A percentile compares a stretch with the other conserved stretches of the same genome.
Conservation (phyloP, 176 grass and related monocot genomes). For the Zoysia pacifica region DNA sequence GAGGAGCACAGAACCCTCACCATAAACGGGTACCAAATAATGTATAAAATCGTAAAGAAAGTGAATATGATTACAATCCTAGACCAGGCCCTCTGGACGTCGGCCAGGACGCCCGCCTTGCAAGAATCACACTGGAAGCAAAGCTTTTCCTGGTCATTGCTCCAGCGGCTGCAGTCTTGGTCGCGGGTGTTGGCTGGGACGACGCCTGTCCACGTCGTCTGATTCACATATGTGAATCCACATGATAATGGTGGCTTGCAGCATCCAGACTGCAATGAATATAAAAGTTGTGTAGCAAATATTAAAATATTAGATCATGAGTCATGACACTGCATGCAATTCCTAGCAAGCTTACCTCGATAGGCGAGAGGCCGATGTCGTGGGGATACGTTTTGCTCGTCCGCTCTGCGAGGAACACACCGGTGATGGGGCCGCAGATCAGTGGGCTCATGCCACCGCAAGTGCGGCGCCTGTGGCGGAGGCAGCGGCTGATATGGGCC, state of each 20-base stretch:
- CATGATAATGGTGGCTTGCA: conserved; percentile 67
- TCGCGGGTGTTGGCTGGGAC: neutral
- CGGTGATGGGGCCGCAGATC: conserved; percentile 35
- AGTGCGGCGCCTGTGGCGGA: conserved; percentile 10
- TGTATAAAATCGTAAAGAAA: no score
- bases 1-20: no score
- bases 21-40: neutral
- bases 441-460: conserved; percentile 33
- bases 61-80: no score
- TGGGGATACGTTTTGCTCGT: no score
- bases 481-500: conserved; percentile 35
- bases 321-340: no score
- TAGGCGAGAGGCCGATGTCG: neutral
- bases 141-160: conserved; percentile 46
- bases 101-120: conserved; percentile 62
- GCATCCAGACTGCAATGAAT: conserved; percentile 49
- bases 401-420: conserved; percentile 20
- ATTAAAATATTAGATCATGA: no score
- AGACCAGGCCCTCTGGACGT: conserved; percentile 49
- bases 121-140: conserved; percentile 59
- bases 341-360: neutral
- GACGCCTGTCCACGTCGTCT: conserved; percentile 34
- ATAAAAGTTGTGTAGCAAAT: no score
- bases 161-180: conserved; percentile 50
- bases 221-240: conserved; percentile 37